A percentile compares a stretch with the other conserved stretches of the same genome.
Evolutionary conservation across 768 basidiomycete genomes (phyloP).

Genomic region (Postia placenta): DNA sequence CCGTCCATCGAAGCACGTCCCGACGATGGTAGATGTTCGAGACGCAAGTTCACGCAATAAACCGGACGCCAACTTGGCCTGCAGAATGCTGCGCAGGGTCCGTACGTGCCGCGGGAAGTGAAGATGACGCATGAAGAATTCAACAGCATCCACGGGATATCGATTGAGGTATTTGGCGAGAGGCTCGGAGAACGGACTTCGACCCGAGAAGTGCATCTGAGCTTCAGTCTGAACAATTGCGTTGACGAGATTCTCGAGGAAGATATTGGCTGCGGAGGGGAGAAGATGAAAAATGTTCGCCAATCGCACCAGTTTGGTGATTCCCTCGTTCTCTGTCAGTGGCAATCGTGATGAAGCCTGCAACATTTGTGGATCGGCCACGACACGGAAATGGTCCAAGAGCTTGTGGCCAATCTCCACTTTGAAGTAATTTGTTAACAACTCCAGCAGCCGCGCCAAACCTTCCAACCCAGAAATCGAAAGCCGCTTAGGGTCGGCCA

Average conservation of each 20-base stretch:
- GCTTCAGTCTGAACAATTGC: constrained; percentile 89
- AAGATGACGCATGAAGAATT: constrained; percentile 80
- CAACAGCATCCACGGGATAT: constrained; percentile 79
- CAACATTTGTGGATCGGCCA: constrained; percentile 86
- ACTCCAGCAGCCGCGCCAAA: constrained; percentile 85
- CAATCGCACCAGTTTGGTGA: constrained; percentile 89
- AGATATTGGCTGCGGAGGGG: constrained; percentile 88
- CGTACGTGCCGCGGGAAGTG: constrained; percentile 72
- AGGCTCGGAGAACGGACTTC: constrained; percentile 90
- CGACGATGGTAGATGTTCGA: constrained; percentile 48
- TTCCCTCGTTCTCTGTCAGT: constrained; percentile 81
- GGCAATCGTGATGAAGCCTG: constrained; percentile 74
- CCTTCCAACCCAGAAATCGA: constrained; percentile 92
- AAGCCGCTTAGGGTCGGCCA: constrained; percentile 92
- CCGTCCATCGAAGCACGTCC: constrained; percentile 42
- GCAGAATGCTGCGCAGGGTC: constrained; percentile 78
- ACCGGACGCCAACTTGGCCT: constrained; percentile 72
- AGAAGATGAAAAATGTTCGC: constrained; percentile 97
- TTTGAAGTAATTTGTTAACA: constrained; percentile 98
- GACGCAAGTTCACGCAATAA: constrained; percentile 63
- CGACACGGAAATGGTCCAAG: constrained; percentile 89
- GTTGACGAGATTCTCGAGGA: constrained; percentile 82
- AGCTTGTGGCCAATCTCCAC: constrained; percentile 98
- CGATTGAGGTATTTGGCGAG: constrained; percentile 88
- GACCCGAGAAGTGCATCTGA: constrained; percentile 82